Conservation (phyloP, 106 monocot species). For the Dendrobium officinale region DNA sequence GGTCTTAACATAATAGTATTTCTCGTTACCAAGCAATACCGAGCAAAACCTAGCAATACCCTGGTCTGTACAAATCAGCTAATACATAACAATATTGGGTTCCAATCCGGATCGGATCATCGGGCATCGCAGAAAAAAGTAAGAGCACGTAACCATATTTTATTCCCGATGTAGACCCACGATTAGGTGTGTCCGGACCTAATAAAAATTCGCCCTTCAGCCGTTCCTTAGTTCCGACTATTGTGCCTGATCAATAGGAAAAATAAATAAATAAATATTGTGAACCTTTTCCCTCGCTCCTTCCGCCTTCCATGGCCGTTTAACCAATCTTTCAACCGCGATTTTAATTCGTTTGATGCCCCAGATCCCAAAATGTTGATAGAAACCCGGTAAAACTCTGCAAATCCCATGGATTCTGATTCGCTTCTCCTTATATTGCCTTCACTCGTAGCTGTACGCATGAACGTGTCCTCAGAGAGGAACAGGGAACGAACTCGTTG, state of each 20-base stretch:
- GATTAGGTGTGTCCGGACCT: too few relatives aligned
- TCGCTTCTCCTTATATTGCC: not conserved
- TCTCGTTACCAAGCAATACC: too few relatives aligned
- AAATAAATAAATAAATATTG: too few relatives aligned
- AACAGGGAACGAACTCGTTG: not conserved
- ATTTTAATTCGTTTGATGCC: not conserved
- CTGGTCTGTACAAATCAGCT: too few relatives aligned
- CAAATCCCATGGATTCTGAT: not conserved
- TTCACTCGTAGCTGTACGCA: not conserved
- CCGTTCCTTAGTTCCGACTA: not conserved
- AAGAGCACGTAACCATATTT: too few relatives aligned
- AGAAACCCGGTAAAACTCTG: not conserved
- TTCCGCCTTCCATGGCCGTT: not conserved
- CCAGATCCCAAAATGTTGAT: not conserved
- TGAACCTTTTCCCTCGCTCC: not conserved
- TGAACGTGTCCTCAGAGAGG: not conserved
- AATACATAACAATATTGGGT: too few relatives aligned
- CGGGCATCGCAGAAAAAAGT: too few relatives aligned
- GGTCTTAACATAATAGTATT: too few relatives aligned
- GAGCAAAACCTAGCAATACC: too few relatives aligned
- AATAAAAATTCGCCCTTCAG: too few relatives aligned
- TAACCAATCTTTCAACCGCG: not conserved
- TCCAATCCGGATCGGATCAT: too few relatives aligned
- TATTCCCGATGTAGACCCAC: too few relatives aligned
- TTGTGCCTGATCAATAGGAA: not conserved